Conservation (phyloP, 139 green algal genomes). For the Asterochloris erici region DNA sequence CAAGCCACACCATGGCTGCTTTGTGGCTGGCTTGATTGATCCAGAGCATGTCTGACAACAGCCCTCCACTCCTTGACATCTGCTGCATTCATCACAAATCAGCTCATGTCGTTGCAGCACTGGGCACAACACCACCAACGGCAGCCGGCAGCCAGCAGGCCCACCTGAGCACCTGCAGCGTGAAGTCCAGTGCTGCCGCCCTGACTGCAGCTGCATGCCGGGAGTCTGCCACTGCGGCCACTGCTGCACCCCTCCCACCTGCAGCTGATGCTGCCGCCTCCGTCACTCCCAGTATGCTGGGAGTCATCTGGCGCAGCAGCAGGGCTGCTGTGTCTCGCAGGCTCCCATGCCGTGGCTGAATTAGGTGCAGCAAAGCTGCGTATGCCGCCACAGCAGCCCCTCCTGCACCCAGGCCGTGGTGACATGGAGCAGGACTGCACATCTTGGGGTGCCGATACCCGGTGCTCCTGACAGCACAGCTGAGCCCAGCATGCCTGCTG, state of each 20-base stretch:
- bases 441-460: background rate
- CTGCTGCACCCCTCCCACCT: background rate
- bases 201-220: conserved; percentile 21
- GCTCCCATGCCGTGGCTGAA: conserved; percentile 42
- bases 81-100: too few species aligned
- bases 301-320: conserved; percentile 45
- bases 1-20: background rate
- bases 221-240: background rate
- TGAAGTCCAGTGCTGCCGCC: conserved; percentile 29
- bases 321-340: conserved; percentile 27
- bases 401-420: conserved; percentile 10
- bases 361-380: conserved; percentile 28
- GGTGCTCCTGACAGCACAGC: conserved; percentile 14
- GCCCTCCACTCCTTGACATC: too few species aligned
- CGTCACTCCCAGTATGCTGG: conserved; percentile 26
- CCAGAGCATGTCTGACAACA: background rate
- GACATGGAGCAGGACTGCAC: too few species aligned
- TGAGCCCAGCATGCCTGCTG: background rate
- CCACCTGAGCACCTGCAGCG: conserved; percentile 32
- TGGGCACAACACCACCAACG: background rate
- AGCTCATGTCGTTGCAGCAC: background rate
- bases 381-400: conserved; percentile 23
- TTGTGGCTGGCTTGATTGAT: background rate
- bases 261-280: background rate
- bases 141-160: background rate